Conservation (phyloP, 257 asterid species). For the Solanum medicagineum region DNA sequence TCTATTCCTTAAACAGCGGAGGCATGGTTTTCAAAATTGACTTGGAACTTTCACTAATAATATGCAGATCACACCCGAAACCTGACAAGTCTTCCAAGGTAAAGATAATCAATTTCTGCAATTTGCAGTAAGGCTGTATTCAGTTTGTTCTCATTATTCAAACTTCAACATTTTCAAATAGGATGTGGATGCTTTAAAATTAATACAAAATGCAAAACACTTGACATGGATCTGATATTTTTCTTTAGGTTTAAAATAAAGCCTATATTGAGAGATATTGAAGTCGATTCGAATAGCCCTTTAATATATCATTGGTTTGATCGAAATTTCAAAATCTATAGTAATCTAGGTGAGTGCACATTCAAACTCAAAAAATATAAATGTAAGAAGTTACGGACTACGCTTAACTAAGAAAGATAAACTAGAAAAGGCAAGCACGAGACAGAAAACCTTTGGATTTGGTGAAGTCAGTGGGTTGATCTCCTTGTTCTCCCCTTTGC, state of each 20-base stretch:
- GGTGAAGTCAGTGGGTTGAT: constrained; percentile 4
- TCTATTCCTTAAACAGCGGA: background rate
- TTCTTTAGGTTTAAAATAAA: background rate
- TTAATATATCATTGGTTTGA: background rate
- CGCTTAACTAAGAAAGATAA: background rate
- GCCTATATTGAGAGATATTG: background rate
- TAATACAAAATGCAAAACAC: background rate
- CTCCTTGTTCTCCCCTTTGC: constrained; percentile 7
- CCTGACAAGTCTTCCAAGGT: background rate
- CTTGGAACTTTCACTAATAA: background rate
- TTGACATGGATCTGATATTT: background rate
- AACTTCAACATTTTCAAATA: background rate
- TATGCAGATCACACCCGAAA: background rate
- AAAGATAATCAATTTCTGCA: background rate
- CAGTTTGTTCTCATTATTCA: background rate
- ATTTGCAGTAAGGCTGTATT: background rate
- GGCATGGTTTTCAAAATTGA: background rate
- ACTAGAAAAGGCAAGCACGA: background rate
- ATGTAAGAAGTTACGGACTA: background rate
- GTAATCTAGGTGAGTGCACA: background rate
- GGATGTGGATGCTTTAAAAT: background rate
- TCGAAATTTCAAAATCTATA: background rate
- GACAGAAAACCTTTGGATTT: constrained; percentile 14
- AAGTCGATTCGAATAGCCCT: background rate
- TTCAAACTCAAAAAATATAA: background rate